These are phyloP conservation scores for Tricholomella constricta DNA, from an alignment of 768 basidiomycete genomes.

Conservation along the genomic window DNA sequence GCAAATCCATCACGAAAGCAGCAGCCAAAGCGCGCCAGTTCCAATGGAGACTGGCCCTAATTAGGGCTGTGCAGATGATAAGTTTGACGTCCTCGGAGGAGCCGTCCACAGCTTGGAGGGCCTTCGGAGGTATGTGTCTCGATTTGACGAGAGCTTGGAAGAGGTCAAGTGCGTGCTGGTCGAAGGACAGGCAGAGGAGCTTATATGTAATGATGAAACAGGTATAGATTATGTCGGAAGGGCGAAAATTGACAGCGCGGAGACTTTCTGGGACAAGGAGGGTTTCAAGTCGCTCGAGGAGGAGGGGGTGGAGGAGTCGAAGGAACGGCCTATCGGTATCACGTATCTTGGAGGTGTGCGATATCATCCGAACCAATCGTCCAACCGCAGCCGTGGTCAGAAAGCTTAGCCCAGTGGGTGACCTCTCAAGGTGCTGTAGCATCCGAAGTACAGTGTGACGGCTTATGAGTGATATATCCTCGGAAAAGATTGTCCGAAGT, in stretches of 20 bases:
- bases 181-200: constrained; percentile 36
- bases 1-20: constrained; percentile 34
- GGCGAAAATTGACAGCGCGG: constrained; percentile 35
- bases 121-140: constrained; percentile 47
- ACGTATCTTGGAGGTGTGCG: constrained; percentile 11
- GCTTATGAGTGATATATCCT: constrained; percentile 11
- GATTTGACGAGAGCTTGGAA: constrained; percentile 50
- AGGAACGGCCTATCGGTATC: constrained; percentile 23
- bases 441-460: constrained; percentile 15
- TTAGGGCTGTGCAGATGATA: constrained; percentile 51
- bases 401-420: constrained; percentile 1
- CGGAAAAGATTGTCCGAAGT: constrained; percentile 15
- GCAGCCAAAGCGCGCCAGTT: constrained; percentile 49
- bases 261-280: constrained; percentile 26
- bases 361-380: constrained; percentile 19
- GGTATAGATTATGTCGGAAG: constrained; percentile 37
- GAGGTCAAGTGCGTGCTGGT: constrained; percentile 43
- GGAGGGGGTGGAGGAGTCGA: constrained; percentile 30
- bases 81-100: constrained; percentile 42
- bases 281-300: constrained; percentile 26
- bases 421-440: constrained; percentile 16
- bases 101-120: constrained; percentile 40
- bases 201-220: constrained; percentile 47
- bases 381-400: constrained; percentile 10
- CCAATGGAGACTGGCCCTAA: constrained; percentile 57